Conservation (phyloP, 345 rosid genomes). For the Lepidium didymum region DNA sequence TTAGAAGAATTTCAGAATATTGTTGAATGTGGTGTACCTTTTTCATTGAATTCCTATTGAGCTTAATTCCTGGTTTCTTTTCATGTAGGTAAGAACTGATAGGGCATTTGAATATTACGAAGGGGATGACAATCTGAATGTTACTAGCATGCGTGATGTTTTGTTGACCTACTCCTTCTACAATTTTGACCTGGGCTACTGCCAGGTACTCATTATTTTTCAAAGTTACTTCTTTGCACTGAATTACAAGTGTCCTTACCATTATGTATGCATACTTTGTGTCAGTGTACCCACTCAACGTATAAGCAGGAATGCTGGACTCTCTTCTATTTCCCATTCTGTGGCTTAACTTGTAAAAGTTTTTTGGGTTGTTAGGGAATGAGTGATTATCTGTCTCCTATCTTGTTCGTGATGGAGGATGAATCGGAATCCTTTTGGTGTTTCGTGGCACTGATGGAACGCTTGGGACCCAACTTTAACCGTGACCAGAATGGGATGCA, state of each 20-base stretch:
- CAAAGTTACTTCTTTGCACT: not conserved
- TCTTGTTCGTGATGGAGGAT: constrained; percentile 78
- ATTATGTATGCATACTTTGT: not conserved
- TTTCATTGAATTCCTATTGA: not conserved
- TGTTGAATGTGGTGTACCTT: not conserved
- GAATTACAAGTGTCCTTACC: constrained; percentile 5
- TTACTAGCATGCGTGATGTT: constrained; percentile 73
- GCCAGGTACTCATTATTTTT: constrained; percentile 60
- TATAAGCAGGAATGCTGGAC: not conserved
- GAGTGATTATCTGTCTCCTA: constrained; percentile 91
- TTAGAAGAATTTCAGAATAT: constrained; percentile 29
- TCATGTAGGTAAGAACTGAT: constrained; percentile 90
- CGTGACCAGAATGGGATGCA: constrained; percentile 99
- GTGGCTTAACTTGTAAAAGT: not conserved
- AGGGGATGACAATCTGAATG: constrained; percentile 88
- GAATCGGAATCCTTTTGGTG: constrained; percentile 98
- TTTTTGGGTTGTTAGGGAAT: constrained; percentile 59
- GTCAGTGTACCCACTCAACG: not conserved
- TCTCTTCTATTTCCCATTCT: not conserved
- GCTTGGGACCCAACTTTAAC: constrained; percentile 97
- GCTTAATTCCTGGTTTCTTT: not conserved
- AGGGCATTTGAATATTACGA: constrained; percentile 67
- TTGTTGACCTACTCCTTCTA: constrained; percentile 87
- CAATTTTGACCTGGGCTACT: constrained; percentile 96
- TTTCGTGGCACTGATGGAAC: constrained; percentile 88